phyloP scores from a whole-genome alignment of 1,284 basidiomycete genomes.

The Ustilago hordei region DNA sequence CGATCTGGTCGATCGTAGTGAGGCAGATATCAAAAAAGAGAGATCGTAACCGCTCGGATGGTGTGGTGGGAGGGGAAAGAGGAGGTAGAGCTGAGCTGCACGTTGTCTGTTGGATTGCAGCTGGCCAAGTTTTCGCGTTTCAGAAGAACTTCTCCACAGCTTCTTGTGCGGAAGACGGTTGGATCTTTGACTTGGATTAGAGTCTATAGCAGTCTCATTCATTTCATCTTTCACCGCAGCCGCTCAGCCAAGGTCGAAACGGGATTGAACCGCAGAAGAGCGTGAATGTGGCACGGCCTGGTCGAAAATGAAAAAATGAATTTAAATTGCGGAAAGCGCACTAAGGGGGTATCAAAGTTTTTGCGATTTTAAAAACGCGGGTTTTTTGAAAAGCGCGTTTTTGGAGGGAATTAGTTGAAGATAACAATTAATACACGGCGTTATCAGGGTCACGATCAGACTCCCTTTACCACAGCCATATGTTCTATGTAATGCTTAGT shows the following conservation, averaged over 20 bases:
- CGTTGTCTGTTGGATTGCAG: background rate
- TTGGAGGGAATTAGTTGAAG: too few species aligned
- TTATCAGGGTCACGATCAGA: too few species aligned
- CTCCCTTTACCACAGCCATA: too few species aligned
- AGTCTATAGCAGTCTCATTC: conserved; percentile 16
- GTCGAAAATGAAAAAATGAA: background rate
- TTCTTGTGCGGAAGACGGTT: background rate
- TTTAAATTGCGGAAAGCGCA: conserved; percentile 1
- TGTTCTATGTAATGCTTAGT: too few species aligned
- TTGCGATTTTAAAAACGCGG: too few species aligned
- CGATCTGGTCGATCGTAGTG: background rate
- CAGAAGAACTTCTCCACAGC: conserved; percentile 13
- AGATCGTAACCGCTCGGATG: background rate
- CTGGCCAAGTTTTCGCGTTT: conserved; percentile 6
- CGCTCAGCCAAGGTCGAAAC: too few species aligned
- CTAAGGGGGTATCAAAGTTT: too few species aligned
- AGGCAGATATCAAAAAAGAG: background rate
- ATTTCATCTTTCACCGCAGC: background rate
- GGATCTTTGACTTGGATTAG: background rate
- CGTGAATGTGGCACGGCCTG: conserved; percentile 1
- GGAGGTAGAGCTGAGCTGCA: conserved; percentile 7
- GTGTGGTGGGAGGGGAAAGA: conserved; percentile 12
- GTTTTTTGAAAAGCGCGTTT: too few species aligned
- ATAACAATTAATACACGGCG: too few species aligned
- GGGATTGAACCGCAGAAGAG: background rate